These are phyloP conservation scores for Pouteria glomerata DNA, from an alignment of 148 eudicot genomes.

Conservation along the genomic window DNA sequence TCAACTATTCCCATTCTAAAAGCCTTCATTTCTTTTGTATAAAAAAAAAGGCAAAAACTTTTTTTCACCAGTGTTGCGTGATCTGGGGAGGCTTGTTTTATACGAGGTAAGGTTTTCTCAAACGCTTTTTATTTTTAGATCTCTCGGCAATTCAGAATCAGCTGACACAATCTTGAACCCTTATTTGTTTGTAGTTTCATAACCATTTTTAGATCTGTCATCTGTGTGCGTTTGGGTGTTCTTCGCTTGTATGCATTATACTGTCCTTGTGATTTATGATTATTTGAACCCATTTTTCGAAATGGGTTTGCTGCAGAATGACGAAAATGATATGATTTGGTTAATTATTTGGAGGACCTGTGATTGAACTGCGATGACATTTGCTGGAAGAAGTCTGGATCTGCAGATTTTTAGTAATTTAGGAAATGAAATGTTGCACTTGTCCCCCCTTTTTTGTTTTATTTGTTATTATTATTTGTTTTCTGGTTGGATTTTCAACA, in stretches of 20 bases:
- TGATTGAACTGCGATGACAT: background rate
- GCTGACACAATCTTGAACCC: background rate
- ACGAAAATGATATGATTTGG: background rate
- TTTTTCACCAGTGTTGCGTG: background rate
- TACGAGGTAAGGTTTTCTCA: background rate
- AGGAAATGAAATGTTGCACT: background rate
- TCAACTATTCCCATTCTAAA: background rate
- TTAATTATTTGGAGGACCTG: background rate
- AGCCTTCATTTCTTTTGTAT: background rate
- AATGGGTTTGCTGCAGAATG: background rate
- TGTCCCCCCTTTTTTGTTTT: background rate
- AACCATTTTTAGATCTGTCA: background rate
- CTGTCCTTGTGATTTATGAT: background rate
- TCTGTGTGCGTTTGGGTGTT: background rate
- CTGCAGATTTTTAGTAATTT: background rate
- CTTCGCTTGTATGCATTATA: background rate
- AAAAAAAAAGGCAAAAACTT: background rate
- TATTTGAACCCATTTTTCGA: background rate
- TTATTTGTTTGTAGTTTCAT: no score
- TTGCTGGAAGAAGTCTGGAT: background rate
- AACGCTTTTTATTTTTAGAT: background rate
- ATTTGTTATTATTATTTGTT: background rate
- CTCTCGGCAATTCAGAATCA: no score
- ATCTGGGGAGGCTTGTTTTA: slow-evolving; percentile 3
- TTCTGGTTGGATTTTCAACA: background rate